Base-by-base conservation (phyloP, 768 basidiomycete species). In the Lactarius tabidus region DNA sequence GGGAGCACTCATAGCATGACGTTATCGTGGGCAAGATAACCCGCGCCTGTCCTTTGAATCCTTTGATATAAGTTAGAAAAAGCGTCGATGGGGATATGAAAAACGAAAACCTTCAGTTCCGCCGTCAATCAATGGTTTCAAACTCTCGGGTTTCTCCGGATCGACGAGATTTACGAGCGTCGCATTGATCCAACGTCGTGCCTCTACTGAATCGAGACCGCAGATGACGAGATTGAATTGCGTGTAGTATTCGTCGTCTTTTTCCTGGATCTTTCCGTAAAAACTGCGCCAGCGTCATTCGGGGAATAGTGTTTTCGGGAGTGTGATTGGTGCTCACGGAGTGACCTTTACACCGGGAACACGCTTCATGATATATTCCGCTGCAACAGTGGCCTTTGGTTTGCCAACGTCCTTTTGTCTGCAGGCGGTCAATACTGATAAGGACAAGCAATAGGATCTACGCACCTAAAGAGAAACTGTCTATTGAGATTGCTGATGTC, bases 401-500 rank as follows among this genome's bases (percentile, higher is more conserved):
- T 91, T 83, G 7, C 97, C 97, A 3, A 99, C 94, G 73, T 99
- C 97, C 74, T 88, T 90, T 38, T 79, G 85, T 72, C 94, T 96
- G 74, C 4, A 60, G 18, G 55, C 36, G 38, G 39, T 59, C 36
- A 36, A 39, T 23, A 26, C n/a, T n/a, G n/a, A 61, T 26, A 33
- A 43, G 20, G 15, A 62, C 35, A 33, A 62, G 53, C 57, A 31
- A 60, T 1, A 14, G 36, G 23, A 57, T 31, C 5, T 35, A 74
- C 78, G 58, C 69, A 93, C 96, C 97, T 85, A 80, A 99, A 99
- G 28, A 99, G 80, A 75, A 99, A 99, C 77, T 99, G 97, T 57
- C 97, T 85, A 76, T 99, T 99, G 69, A 99, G 82, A 76, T 99
- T 99, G 73, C 95, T 98, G 73, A 99, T 91, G 78, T 99, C 96